phyloP scores from a whole-genome alignment of 1,284 basidiomycete species.

The Leccinum subrobustum region DNA sequence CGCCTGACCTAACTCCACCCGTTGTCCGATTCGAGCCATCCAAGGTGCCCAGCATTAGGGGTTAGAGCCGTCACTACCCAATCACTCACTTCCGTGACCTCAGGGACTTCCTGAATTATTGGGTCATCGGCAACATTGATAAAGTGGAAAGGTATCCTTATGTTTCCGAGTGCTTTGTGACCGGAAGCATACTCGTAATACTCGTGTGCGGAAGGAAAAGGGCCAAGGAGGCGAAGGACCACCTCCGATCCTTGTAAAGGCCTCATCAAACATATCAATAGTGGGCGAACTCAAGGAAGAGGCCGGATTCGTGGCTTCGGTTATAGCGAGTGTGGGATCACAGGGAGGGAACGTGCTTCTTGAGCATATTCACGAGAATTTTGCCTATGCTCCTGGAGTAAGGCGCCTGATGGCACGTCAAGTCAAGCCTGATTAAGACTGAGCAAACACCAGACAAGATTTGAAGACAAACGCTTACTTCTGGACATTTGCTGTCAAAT shows the following conservation, averaged over 20 bases:
- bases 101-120: conserved; percentile 66
- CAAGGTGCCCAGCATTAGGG: conserved; percentile 85
- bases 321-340: conserved; percentile 51
- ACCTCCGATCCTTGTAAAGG: conserved; percentile 73
- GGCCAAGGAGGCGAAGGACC: conserved; percentile 82
- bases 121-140: conserved; percentile 94
- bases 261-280: conserved; percentile 60
- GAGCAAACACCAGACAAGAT: conserved; percentile 15
- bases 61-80: conserved; percentile 77
- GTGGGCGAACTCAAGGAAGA: conserved; percentile 52
- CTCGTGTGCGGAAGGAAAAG: conserved; percentile 63
- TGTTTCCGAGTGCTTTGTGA: conserved; percentile 51
- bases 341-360: conserved; percentile 51
- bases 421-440: conserved; percentile 51
- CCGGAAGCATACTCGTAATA: conserved; percentile 81
- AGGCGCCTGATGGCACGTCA: conserved; percentile 58
- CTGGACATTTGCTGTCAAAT: conserved; percentile 59
- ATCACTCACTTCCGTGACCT: conserved; percentile 55
- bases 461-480: conserved; percentile 40
- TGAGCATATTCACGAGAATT: conserved; percentile 73
- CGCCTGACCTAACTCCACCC: conserved; percentile 47
- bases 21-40: conserved; percentile 80
- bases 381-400: conserved; percentile 77
- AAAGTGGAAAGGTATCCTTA: conserved; percentile 74
- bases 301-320: conserved; percentile 46